Conservation (phyloP, 2,329 filamentous ascomycete species). For the Colletotrichum abscissum region DNA sequence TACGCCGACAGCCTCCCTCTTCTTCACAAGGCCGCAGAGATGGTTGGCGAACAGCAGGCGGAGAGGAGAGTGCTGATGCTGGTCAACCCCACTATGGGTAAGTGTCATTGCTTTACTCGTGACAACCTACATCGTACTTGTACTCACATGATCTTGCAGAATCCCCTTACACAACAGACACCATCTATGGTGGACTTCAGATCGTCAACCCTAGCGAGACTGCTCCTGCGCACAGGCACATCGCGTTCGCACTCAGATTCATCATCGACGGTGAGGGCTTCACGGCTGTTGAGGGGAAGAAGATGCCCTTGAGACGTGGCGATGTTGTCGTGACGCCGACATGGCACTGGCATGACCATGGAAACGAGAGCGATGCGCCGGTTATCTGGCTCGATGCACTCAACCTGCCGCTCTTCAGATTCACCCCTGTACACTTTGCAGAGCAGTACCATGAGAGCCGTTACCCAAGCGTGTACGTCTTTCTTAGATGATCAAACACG, state of each 20-base stretch:
- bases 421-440: constrained; percentile 65
- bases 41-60: constrained; percentile 52
- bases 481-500: background rate
- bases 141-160: constrained; percentile 42
- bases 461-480: constrained; percentile 58
- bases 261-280: constrained; percentile 69
- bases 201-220: constrained; percentile 67
- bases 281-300: constrained; percentile 65
- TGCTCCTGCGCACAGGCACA: constrained; percentile 65
- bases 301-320: constrained; percentile 62
- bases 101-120: constrained; percentile 33
- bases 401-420: constrained; percentile 62
- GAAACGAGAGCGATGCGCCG: constrained; percentile 64
- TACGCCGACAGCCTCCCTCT: constrained; percentile 49
- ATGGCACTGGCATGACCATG: constrained; percentile 72
- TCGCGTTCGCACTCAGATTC: constrained; percentile 67
- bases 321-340: constrained; percentile 68
- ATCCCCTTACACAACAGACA: constrained; percentile 67
- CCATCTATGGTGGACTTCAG: constrained; percentile 67
- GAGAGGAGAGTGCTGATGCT: constrained; percentile 56
- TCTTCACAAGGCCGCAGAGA: constrained; percentile 46
- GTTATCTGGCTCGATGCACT: constrained; percentile 70
- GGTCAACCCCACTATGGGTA: constrained; percentile 49
- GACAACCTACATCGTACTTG: rapidly evolving
- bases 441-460: constrained; percentile 59